Base-by-base conservation (phyloP, 306 rosid species). In the Myrica gale region DNA sequence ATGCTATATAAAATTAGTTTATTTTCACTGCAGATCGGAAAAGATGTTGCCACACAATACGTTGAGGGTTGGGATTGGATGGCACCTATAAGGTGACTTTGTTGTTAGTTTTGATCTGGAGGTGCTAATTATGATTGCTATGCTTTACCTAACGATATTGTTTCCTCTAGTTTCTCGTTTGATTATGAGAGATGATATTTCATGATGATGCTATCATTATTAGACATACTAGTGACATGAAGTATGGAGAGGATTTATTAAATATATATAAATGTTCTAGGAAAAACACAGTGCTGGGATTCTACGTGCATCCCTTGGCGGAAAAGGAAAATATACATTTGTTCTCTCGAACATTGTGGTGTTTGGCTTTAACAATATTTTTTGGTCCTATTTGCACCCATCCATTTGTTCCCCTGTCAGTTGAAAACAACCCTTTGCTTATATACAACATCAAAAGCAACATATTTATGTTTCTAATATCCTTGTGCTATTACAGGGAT, bases 41-140 rank as follows among this genome's bases (percentile, higher is more conserved):
- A 90, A 87, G 97, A 94, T 84, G 97, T 94, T 55, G 83, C 98
- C 61, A 74, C 98, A 41, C 98, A 94, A 56, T 94, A 94, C 75
- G 97, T 94, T 63, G 86, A 94, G 84, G 98, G 98, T 60, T 94
- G 98, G 98, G 97, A 94, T 81, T 91, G 97, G 98, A 91, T 94
- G 74, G 83, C 91, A 87, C 98, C 98, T 78, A 94, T 94, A 87
- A 94, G 98, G 98, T 94, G 87, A 88, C 78, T 76, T 68, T 74
- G 61, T 69, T 74, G 46, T 76, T 67, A 60, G 46, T 19, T 45
- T 19, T 69, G 73, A 48, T 76, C 70, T 46, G 39, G 26, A 46
- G 54, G 80, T 65, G 48, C 23, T 70, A 9, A n/a, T 71, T 81
- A 32, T 68, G 61, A 44, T 76, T 74, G 69, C 21, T 66, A 57